Percentiles rank a stretch among this genome's conserved stretches.
These are phyloP conservation scores for Oryza glaberrima DNA, from an alignment of 176 grass and related monocot genomes.

Conservation along the genomic window DNA sequence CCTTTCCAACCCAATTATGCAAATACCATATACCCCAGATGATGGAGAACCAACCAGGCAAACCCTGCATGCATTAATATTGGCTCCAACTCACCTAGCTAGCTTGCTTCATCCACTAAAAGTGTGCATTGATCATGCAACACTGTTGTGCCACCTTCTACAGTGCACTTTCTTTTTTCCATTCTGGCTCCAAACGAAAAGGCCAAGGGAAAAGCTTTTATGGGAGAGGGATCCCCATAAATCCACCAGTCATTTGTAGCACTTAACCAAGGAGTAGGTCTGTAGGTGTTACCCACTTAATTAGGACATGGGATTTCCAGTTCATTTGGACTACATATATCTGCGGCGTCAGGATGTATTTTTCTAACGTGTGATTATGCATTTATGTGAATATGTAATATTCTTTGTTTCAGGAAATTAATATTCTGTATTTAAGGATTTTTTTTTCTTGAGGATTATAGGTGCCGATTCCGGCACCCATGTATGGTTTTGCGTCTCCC, in stretches of 20 bases:
- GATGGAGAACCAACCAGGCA: not conserved
- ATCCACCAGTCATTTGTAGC: not conserved
- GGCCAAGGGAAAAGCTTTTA: not conserved
- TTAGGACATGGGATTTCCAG: not conserved
- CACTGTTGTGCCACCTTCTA: not conserved
- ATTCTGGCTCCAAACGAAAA: slow-evolving; percentile 24
- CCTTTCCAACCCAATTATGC: slow-evolving; percentile 23
- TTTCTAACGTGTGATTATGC: too few relatives aligned
- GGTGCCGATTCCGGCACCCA: too few relatives aligned
- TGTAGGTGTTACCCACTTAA: not conserved
- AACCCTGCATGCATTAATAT: not conserved
- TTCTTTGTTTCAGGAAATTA: too few relatives aligned
- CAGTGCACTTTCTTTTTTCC: not conserved
- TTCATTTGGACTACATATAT: not conserved
- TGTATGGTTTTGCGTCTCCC: not conserved
- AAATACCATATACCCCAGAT: not conserved
- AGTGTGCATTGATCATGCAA: slow-evolving; percentile 1
- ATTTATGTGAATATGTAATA: too few relatives aligned
- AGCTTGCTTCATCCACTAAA: slow-evolving; percentile 24
- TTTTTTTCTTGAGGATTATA: too few relatives aligned
- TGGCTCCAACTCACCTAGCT: not conserved
- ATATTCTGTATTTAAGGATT: too few relatives aligned
- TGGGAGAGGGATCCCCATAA: slow-evolving; percentile 6
- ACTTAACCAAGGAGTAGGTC: not conserved
- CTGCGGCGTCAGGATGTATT: too few relatives aligned